A percentile compares a stretch with the other conserved stretches of the same genome.
phyloP scores from a whole-genome alignment of 768 basidiomycete species.

The Xerocomellus chrysenteron region DNA sequence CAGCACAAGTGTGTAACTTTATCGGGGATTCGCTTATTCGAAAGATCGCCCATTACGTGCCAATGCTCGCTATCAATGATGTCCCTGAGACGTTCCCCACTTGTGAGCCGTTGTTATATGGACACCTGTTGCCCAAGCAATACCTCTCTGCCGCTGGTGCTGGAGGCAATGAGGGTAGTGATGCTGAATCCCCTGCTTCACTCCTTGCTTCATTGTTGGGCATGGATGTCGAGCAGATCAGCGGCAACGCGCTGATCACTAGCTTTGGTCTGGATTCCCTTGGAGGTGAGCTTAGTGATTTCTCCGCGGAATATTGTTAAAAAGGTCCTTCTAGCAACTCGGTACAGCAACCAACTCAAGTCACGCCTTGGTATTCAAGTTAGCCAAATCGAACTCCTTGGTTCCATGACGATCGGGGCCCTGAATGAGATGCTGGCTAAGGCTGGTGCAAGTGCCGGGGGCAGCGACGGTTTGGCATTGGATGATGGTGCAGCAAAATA shows the following conservation, averaged over 20 bases:
- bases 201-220: conserved; percentile 24
- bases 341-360: conserved; percentile 32
- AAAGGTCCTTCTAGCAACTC: conserved; percentile 19
- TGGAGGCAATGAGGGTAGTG: conserved; percentile 9
- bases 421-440: conserved; percentile 28
- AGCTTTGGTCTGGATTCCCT: conserved; percentile 27
- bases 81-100: conserved; percentile 25
- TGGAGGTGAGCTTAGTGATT: conserved; percentile 19
- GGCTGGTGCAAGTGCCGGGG: conserved; percentile 9
- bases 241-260: conserved; percentile 30
- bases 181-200: conserved; percentile 24
- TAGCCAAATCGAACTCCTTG: conserved; percentile 25
- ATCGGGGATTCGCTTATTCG: conserved; percentile 31
- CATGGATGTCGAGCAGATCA: conserved; percentile 30
- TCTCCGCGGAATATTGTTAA: neutral
- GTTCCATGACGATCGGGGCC: conserved; percentile 22
- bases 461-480: neutral
- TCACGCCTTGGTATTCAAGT: conserved; percentile 26
- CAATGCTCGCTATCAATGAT: conserved; percentile 27
- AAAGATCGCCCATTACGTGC: conserved; percentile 31
- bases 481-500: conserved; percentile 31
- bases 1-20: conserved; percentile 32
- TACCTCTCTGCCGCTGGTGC: conserved; percentile 19
- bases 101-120: conserved; percentile 29
- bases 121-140: conserved; percentile 22